A percentile compares a stretch with the other conserved stretches of the same genome.
Conservation (phyloP, 306 rosid genomes). For the Dalbergia oliveri region DNA sequence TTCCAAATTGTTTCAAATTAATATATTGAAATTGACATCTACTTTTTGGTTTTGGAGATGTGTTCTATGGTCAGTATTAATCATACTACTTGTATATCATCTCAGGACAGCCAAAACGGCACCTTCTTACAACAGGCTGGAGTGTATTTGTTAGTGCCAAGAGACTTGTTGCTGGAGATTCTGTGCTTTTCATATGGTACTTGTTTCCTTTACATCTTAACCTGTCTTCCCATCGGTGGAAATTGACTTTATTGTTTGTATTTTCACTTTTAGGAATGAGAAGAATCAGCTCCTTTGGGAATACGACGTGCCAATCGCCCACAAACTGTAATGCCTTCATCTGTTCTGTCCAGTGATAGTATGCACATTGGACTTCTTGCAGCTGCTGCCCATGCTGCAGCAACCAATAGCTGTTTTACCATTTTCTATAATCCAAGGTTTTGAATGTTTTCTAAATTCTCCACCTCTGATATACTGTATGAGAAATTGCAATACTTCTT, state of each 20-base stretch:
- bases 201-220: constrained; percentile 28
- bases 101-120: constrained; percentile 97
- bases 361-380: constrained; percentile 99
- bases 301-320: constrained; percentile 90
- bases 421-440: constrained; percentile 93
- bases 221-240: constrained; percentile 5
- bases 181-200: constrained; percentile 95
- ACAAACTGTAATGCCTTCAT: constrained; percentile 93
- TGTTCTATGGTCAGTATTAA: neutral
- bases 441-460: constrained; percentile 39
- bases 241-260: constrained; percentile 26
- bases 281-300: constrained; percentile 94
- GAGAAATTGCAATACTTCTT: constrained; percentile 37
- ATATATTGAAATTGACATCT: neutral
- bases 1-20: neutral
- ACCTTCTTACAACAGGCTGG: constrained; percentile 97
- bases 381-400: constrained; percentile 96
- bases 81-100: constrained; percentile 40
- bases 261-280: constrained; percentile 71
- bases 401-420: constrained; percentile 92
- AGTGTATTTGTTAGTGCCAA: constrained; percentile 97
- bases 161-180: constrained; percentile 93
- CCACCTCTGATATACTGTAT: constrained; percentile 7
- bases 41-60: constrained; percentile 31
- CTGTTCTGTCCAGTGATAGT: constrained; percentile 92